Conservation (phyloP, 306 rosid species). For the Luffa aegyptiaca region DNA sequence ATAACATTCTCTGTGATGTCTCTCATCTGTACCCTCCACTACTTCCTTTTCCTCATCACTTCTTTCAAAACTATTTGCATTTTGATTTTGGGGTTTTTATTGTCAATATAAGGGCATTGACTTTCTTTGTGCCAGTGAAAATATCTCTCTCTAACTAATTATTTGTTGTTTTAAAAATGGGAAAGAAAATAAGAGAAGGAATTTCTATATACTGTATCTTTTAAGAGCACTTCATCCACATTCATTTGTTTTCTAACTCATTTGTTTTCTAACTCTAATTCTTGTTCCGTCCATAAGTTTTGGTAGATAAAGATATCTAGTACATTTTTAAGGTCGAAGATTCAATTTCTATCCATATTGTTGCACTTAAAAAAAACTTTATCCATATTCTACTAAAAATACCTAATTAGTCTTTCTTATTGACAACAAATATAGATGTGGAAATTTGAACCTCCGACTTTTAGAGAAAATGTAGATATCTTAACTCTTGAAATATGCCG, state of each 20-base stretch:
- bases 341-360: not conserved
- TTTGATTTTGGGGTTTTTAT: not conserved
- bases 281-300: no score
- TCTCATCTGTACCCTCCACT: constrained; percentile 5
- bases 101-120: not conserved
- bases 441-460: no score
- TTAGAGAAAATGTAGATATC: no score
- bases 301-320: no score
- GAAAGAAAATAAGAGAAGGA: not conserved
- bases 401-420: not conserved
- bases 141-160: not conserved
- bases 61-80: not conserved
- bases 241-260: not conserved
- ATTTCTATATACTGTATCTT: not conserved
- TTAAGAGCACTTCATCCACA: not conserved
- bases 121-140: not conserved
- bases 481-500: no score
- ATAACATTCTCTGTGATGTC: constrained; percentile 5
- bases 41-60: not conserved
- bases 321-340: not conserved
- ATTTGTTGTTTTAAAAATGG: not conserved
- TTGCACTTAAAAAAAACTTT: not conserved
- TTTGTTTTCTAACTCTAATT: not conserved
- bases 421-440: not conserved
- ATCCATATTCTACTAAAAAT: not conserved